phyloP scores from a whole-genome alignment of 2,329 filamentous ascomycete genomes.

The Eutypella sp. region DNA sequence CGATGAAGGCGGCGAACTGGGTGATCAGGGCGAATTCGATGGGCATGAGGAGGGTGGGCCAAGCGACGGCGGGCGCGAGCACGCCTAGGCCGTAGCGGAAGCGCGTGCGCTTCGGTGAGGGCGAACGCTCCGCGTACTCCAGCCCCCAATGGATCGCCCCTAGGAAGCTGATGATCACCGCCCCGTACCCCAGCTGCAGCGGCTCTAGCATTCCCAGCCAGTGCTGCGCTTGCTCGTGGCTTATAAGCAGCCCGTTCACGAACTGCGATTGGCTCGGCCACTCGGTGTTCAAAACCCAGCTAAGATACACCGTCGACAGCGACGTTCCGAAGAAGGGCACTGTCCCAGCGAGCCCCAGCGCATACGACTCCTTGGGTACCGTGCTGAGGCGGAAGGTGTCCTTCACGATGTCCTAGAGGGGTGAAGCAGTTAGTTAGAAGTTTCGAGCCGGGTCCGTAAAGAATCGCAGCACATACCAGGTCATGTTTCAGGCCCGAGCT shows the following conservation, averaged over 20 bases:
- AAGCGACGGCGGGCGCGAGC: slow-evolving; percentile 72
- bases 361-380: slow-evolving; percentile 64
- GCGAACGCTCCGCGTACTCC: slow-evolving; percentile 71
- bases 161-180: slow-evolving; percentile 88
- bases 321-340: slow-evolving; percentile 84
- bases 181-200: slow-evolving; percentile 85
- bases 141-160: slow-evolving; percentile 92
- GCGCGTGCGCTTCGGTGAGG: slow-evolving; percentile 57
- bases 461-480: slow-evolving; percentile 51
- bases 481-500: slow-evolving; percentile 37
- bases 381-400: slow-evolving; percentile 61
- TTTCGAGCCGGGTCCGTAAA: neutral
- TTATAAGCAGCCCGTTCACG: slow-evolving; percentile 61
- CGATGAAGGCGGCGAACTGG: slow-evolving; percentile 81
- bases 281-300: slow-evolving; percentile 74
- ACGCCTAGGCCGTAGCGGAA: slow-evolving; percentile 82
- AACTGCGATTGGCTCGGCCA: slow-evolving; percentile 54
- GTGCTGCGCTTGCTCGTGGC: slow-evolving; percentile 64
- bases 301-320: slow-evolving; percentile 72
- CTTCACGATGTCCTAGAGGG: slow-evolving; percentile 54
- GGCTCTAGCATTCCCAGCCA: slow-evolving; percentile 75
- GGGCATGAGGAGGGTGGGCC: slow-evolving; percentile 83
- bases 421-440: slow-evolving; percentile 4
- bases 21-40: slow-evolving; percentile 78
- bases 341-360: slow-evolving; percentile 70